Evolutionary conservation across 257 asterid species (phyloP), one percentile per base, ranked within the genome.

Genomic region (Dorcoceras hygrometricum): DNA sequence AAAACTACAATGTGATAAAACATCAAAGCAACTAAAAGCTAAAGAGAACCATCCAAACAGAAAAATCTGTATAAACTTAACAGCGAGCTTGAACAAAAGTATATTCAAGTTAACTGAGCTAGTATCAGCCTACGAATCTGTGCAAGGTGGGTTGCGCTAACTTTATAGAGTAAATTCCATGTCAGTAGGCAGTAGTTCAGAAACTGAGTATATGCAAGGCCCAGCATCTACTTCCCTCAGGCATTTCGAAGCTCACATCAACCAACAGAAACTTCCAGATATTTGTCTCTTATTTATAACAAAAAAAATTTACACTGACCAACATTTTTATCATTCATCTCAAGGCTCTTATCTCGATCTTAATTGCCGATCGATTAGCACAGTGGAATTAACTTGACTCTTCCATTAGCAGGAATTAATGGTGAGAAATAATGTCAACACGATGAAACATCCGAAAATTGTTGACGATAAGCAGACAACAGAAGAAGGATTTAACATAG

Each of bases 1-100:
- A 63, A 7, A 20, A 67, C 63, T 26, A 63, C 57, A 57, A 31
- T 70, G 48, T 32, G 69, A 66, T 48, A 23, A 46, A 65, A 71
- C 59, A 53, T 53, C 58, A 59, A 58, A 29, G 22, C 26, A 11
- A 14, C 14, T 39, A 39, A 39, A 39, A 39, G 51, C 19, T 39
- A 14, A 14, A 11, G 48, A 11, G n/a, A 14, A 23, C 6, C 50
- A 50, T 24, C 20, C 6, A 67, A 22, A 50, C 50, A 58, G 46
- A 68, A 57, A 46, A 23, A 31, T 22, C 1, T 67, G 22, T n/a
- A 51, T 22, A 26, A 34, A 46, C 36, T 9, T 25, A 14, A 54
- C 2, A 50, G 26, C 22, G 8, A 24, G 10, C 25, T 48, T 12
- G 39, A 28, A 14, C 18, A 31, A 31, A 19, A 14, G 58, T 32